These are phyloP conservation scores for Aspergillus tanneri DNA, from an alignment of 2,329 filamentous ascomycete genomes.

Conservation along the genomic window DNA sequence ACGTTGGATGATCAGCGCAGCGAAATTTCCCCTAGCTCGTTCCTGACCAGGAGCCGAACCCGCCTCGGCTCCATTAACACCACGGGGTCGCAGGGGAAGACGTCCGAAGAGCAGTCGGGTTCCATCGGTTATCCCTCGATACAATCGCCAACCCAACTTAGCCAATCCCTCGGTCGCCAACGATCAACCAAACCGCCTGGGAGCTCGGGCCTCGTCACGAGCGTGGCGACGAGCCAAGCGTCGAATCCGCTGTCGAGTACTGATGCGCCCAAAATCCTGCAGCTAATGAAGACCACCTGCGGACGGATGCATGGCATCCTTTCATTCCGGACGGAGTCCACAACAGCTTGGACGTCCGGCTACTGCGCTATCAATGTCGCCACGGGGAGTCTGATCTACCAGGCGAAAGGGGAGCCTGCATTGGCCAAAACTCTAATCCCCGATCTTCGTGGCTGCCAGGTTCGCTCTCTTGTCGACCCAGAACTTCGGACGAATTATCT, in stretches of 20 bases:
- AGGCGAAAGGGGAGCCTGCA: slow-evolving; percentile 51
- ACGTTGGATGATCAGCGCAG: slow-evolving; percentile 44
- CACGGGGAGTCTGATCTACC: slow-evolving; percentile 51
- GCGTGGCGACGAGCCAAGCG: slow-evolving; percentile 26
- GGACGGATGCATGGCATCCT: slow-evolving; percentile 54
- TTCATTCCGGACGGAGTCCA: slow-evolving; percentile 48
- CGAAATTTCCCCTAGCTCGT: slow-evolving; percentile 35
- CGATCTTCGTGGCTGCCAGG: slow-evolving; percentile 51
- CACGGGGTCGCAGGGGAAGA: slow-evolving; percentile 34
- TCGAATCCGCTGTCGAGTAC: slow-evolving; percentile 42
- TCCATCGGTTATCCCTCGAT: slow-evolving; percentile 53
- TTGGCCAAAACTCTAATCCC: slow-evolving; percentile 50
- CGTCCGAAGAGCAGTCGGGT: slow-evolving; percentile 38
- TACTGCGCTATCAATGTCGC: slow-evolving; percentile 54
- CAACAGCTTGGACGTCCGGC: slow-evolving; percentile 49
- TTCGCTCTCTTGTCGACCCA: slow-evolving; percentile 49
- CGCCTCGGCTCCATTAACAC: slow-evolving; percentile 44
- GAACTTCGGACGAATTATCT: slow-evolving; percentile 48
- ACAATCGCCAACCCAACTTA: slow-evolving; percentile 40
- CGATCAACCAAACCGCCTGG: slow-evolving; percentile 36
- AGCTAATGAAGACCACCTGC: slow-evolving; percentile 54
- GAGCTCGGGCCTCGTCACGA: slow-evolving; percentile 26
- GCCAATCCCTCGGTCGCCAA: slow-evolving; percentile 34
- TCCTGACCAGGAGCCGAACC: slow-evolving; percentile 35
- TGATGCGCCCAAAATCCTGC: slow-evolving; percentile 50